Conservation (phyloP, 495 filamentous ascomycete species). For the Penicillium antarcticum region DNA sequence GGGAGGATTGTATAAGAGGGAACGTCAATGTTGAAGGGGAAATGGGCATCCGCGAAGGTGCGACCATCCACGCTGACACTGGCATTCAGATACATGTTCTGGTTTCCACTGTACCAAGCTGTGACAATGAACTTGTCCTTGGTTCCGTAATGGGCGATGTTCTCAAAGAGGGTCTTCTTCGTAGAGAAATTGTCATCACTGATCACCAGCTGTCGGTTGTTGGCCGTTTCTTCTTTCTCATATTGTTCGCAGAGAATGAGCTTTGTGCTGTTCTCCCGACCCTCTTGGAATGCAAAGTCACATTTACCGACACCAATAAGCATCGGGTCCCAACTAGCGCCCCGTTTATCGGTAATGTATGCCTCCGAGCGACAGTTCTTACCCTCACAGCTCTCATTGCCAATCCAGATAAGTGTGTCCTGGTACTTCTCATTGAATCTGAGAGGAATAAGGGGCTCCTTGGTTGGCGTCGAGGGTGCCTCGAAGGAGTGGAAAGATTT, state of each 20-base stretch:
- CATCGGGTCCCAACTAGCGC: conserved; percentile 68
- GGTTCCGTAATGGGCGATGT: conserved; percentile 81
- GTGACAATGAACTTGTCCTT: conserved; percentile 96
- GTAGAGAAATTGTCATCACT: conserved; percentile 74
- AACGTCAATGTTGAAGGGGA: conserved; percentile 78
- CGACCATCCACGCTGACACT: conserved; percentile 80
- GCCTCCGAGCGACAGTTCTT: conserved; percentile 65
- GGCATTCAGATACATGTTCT: conserved; percentile 67
- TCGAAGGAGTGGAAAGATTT: conserved; percentile 64
- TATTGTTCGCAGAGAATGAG: conserved; percentile 81
- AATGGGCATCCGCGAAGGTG: conserved; percentile 77
- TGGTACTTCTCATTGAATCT: conserved; percentile 76
- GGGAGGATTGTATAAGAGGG: conserved; percentile 86
- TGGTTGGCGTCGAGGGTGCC: conserved; percentile 43
- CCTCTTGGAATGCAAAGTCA: conserved; percentile 72
- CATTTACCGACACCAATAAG: conserved; percentile 69
- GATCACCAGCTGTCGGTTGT: conserved; percentile 64
- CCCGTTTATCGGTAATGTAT: conserved; percentile 69
- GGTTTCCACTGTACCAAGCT: conserved; percentile 61
- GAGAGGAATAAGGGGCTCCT: conserved; percentile 48
- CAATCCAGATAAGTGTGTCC: conserved; percentile 91
- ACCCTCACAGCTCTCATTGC: conserved; percentile 54
- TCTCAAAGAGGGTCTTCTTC: conserved; percentile 52
- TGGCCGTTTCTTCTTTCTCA: conserved; percentile 54
- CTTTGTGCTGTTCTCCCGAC: conserved; percentile 53